These are phyloP conservation scores for Agaricus subrufescens DNA, from an alignment of 768 basidiomycete species.

Conservation along the genomic window DNA sequence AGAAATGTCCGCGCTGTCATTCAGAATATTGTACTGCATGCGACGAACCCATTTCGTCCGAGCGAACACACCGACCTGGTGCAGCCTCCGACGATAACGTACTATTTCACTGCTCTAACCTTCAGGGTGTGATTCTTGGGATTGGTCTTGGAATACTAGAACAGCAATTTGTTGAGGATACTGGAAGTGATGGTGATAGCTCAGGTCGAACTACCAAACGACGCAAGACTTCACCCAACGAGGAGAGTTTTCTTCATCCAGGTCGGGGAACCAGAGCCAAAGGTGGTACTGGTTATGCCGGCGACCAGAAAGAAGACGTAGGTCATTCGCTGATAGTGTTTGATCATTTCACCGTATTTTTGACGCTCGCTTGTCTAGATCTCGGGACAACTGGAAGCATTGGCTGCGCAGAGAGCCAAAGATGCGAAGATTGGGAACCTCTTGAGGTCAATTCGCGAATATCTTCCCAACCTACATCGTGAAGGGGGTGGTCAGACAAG, in stretches of 20 bases:
- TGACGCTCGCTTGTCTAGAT: conserved; percentile 38
- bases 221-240: conserved; percentile 35
- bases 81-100: conserved; percentile 21
- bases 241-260: conserved; percentile 41
- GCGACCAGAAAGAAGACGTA: conserved; percentile 81
- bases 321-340: conserved; percentile 23
- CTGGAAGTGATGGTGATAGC: conserved; percentile 25
- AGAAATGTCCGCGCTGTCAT: conserved; percentile 59
- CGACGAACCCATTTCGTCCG: conserved; percentile 54
- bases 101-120: conserved; percentile 84
- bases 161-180: conserved; percentile 46
- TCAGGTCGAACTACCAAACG: conserved; percentile 38
- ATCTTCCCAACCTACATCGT: conserved; percentile 78
- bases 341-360: not conserved
- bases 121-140: conserved; percentile 90
- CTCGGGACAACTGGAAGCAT: conserved; percentile 76
- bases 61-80: conserved; percentile 21
- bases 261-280: conserved; percentile 60
- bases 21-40: conserved; percentile 70
- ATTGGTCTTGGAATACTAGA: conserved; percentile 87
- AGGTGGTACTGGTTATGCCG: conserved; percentile 86
- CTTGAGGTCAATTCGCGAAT: conserved; percentile 70
- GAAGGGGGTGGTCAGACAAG: conserved; percentile 73
- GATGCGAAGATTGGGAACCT: conserved; percentile 72
- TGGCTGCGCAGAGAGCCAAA: conserved; percentile 63